phyloP scores from a whole-genome alignment of 495 filamentous ascomycete genomes.

The Podospora appendiculata region DNA sequence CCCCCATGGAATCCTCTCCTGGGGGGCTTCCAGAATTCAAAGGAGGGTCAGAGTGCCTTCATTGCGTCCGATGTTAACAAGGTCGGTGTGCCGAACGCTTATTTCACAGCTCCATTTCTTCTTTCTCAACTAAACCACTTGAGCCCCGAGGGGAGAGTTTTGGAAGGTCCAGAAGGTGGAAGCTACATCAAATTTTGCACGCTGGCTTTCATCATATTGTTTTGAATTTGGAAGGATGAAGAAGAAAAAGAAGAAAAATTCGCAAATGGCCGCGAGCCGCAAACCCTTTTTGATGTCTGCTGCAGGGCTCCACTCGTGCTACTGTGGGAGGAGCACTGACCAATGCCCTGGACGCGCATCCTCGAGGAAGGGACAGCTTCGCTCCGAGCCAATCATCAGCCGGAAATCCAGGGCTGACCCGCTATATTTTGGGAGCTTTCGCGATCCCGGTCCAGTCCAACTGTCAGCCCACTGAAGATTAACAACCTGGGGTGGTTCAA shows the following conservation, averaged over 20 bases:
- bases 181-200: slow-evolving; percentile 81
- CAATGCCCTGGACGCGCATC: neutral
- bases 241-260: slow-evolving; percentile 42
- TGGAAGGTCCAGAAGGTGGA: slow-evolving; percentile 54
- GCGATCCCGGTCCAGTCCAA: too few species aligned
- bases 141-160: slow-evolving; percentile 71
- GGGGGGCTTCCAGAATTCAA: too few species aligned
- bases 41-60: slow-evolving; percentile 51
- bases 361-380: too few species aligned
- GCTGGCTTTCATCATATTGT: slow-evolving; percentile 97
- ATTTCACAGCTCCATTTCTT: slow-evolving; percentile 74
- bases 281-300: slow-evolving; percentile 11
- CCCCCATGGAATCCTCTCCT: too few species aligned
- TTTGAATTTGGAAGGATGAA: slow-evolving; percentile 96
- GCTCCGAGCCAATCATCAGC: too few species aligned
- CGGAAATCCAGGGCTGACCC: too few species aligned
- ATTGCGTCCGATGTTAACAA: slow-evolving; percentile 97
- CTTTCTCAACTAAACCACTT: slow-evolving; percentile 72
- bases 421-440: too few species aligned
- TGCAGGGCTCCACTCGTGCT: neutral
- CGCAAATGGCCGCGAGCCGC: slow-evolving; percentile 6
- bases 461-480: too few species aligned
- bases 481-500: too few species aligned
- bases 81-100: slow-evolving; percentile 98
- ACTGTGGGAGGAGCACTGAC: neutral